Evolutionary conservation across 2,329 filamentous ascomycete genomes (phyloP).

Genomic region (Penicillium janthinellum): DNA sequence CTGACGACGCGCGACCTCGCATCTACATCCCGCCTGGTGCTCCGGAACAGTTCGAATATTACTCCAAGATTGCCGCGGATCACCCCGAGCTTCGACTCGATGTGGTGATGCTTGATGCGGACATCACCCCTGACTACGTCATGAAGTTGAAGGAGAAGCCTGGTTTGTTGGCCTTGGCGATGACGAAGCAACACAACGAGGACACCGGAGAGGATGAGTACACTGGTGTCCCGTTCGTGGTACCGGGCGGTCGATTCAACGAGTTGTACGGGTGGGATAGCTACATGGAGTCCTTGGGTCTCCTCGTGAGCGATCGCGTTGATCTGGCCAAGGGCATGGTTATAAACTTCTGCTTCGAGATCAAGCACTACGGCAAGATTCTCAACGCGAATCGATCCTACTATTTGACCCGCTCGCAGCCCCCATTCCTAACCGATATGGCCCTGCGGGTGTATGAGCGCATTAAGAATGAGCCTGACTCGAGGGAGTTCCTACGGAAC

Average conservation of each 20-base stretch:
- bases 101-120: slow-evolving; percentile 71
- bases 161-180: slow-evolving; percentile 84
- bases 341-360: slow-evolving; percentile 95
- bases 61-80: slow-evolving; percentile 74
- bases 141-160: slow-evolving; percentile 83
- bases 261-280: slow-evolving; percentile 99
- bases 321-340: slow-evolving; percentile 94
- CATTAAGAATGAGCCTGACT: slow-evolving; percentile 81
- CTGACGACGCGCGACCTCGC: slow-evolving; percentile 79
- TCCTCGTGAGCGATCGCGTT: slow-evolving; percentile 81
- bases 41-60: slow-evolving; percentile 88
- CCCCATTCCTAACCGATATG: slow-evolving; percentile 97
- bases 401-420: slow-evolving; percentile 91
- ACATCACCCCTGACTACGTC: slow-evolving; percentile 79
- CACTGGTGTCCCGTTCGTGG: slow-evolving; percentile 87
- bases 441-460: slow-evolving; percentile 88
- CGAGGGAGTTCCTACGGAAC: slow-evolving; percentile 76
- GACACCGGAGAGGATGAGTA: slow-evolving; percentile 70
- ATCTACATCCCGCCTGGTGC: slow-evolving; percentile 87
- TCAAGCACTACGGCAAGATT: slow-evolving; percentile 97
- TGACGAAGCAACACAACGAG: slow-evolving; percentile 73
- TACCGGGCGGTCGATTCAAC: slow-evolving; percentile 96
- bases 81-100: slow-evolving; percentile 84
- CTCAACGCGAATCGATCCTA: slow-evolving; percentile 96
- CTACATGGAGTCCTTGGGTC: slow-evolving; percentile 94